These are phyloP conservation scores for Syzygium malaccense DNA, from an alignment of 441 rosid genomes.

Conservation along the genomic window DNA sequence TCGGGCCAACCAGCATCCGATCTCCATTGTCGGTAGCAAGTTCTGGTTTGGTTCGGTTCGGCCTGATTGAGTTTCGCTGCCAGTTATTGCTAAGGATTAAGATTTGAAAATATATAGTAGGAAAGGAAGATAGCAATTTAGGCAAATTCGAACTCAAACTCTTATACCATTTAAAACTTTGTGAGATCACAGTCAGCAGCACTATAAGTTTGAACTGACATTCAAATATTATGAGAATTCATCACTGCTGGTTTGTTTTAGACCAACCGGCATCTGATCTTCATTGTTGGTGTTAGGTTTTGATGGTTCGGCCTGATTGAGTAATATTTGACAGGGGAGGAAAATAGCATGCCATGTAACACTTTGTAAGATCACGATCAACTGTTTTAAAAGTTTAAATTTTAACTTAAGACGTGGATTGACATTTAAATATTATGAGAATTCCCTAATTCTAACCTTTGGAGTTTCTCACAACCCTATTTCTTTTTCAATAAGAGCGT, in stretches of 20 bases:
- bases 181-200: accelerated
- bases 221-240: too few relatives aligned
- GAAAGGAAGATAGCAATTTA: not conserved
- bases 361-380: too few relatives aligned
- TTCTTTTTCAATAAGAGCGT: not conserved
- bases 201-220: too few relatives aligned
- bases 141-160: not conserved
- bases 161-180: not conserved
- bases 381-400: too few relatives aligned
- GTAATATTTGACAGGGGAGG: too few relatives aligned
- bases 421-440: not conserved
- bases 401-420: too few relatives aligned
- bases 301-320: too few relatives aligned
- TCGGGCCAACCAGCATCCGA: not conserved
- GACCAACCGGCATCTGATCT: too few relatives aligned
- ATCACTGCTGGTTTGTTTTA: too few relatives aligned
- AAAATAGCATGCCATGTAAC: too few relatives aligned
- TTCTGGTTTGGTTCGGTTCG: not conserved
- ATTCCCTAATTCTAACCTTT: not conserved
- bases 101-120: not conserved
- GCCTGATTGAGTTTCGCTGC: not conserved
- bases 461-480: not conserved
- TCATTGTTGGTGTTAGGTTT: too few relatives aligned
- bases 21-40: not conserved
- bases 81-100: not conserved